Percentiles rank a stretch among this genome's conserved stretches.
Evolutionary conservation across 495 filamentous ascomycete genomes (phyloP).

Genomic region (Penicillium salamii): DNA sequence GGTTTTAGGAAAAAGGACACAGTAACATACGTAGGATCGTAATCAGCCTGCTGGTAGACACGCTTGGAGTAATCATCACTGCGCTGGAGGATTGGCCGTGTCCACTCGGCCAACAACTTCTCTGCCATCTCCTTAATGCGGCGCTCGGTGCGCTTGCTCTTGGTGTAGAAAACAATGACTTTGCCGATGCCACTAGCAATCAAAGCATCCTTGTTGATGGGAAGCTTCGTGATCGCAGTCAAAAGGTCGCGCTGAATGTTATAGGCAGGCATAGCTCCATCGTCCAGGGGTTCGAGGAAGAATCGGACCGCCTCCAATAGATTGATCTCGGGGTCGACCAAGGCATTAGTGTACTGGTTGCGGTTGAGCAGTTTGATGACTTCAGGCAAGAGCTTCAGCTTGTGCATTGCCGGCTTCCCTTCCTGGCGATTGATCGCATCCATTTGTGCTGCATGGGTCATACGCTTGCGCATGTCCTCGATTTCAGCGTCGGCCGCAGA

Average conservation of each 20-base stretch:
- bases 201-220: slow-evolving; percentile 85
- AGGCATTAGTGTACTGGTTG: slow-evolving; percentile 72
- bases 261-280: slow-evolving; percentile 90
- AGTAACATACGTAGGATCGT: slow-evolving; percentile 53
- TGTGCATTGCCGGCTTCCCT: slow-evolving; percentile 80
- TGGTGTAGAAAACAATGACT: slow-evolving; percentile 93
- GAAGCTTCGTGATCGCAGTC: slow-evolving; percentile 70
- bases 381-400: slow-evolving; percentile 91
- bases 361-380: slow-evolving; percentile 85
- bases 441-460: slow-evolving; percentile 86
- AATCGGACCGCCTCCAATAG: slow-evolving; percentile 91
- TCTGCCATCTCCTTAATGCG: slow-evolving; percentile 92
- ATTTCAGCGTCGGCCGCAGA: slow-evolving; percentile 86
- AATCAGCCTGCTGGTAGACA: slow-evolving; percentile 52
- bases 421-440: slow-evolving; percentile 77
- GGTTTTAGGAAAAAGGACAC: slow-evolving; percentile 4
- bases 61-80: slow-evolving; percentile 90
- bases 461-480: slow-evolving; percentile 78
- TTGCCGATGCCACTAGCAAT: slow-evolving; percentile 92
- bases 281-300: slow-evolving; percentile 94
- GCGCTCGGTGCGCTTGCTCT: slow-evolving; percentile 80
- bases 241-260: slow-evolving; percentile 96
- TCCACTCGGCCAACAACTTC: slow-evolving; percentile 89
- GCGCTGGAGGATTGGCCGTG: slow-evolving; percentile 87
- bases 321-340: slow-evolving; percentile 93